A percentile compares a stretch with the other conserved stretches of the same genome.
These are phyloP conservation scores for Solanum neorickii DNA, from an alignment of 257 asterid genomes.

Conservation along the genomic window DNA sequence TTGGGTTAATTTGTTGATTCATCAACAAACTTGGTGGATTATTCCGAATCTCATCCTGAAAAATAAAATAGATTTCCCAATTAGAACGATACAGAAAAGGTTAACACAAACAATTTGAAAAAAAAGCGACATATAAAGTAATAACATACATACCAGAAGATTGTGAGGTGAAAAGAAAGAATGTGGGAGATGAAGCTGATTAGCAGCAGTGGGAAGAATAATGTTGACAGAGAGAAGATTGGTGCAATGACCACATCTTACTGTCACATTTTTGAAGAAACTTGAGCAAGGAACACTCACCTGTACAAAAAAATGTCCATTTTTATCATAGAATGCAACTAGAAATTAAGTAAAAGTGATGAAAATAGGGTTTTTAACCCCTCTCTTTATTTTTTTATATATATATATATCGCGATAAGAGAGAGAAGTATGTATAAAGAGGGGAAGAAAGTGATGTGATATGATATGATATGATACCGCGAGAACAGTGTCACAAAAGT, in stretches of 20 bases:
- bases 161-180: constrained; percentile 87
- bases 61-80: background rate
- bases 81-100: background rate
- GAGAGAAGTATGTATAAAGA: background rate
- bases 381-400: too few relatives aligned
- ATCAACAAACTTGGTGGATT: constrained; percentile 57
- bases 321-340: background rate
- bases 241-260: constrained; percentile 97
- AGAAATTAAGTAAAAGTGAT: too few relatives aligned
- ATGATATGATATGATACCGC: constrained; percentile 30
- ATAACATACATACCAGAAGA: constrained; percentile 40
- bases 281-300: constrained; percentile 95
- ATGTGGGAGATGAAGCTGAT: constrained; percentile 81
- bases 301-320: constrained; percentile 13
- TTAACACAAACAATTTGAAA: too few relatives aligned
- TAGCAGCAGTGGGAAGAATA: constrained; percentile 59
- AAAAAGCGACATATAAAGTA: background rate
- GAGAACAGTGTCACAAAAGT: constrained; percentile 84
- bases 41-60: constrained; percentile 80
- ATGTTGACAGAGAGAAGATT: constrained; percentile 88
- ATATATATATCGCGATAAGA: background rate
- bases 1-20: constrained; percentile 49
- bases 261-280: constrained; percentile 92
- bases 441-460: background rate
- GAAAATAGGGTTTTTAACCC: too few relatives aligned